These are phyloP conservation scores for Rhizomucor miehei DNA, from an alignment of 371 early-diverging fungal species.

Conservation along the genomic window DNA sequence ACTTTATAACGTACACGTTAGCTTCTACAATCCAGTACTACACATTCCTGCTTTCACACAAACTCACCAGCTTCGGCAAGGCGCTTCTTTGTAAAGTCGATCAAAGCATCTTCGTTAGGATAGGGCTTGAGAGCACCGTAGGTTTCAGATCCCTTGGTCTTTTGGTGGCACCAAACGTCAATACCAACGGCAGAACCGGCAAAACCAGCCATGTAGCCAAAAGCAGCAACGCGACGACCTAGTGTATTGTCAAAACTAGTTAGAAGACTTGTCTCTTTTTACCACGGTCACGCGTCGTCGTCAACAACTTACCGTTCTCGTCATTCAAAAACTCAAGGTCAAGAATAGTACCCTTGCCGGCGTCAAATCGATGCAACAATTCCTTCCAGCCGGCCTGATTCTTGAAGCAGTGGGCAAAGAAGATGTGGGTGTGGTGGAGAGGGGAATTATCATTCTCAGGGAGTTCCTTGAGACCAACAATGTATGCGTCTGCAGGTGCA, in stretches of 20 bases:
- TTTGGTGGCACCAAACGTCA: conserved; percentile 90
- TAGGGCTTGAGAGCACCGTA: conserved; percentile 81
- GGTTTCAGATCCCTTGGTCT: conserved; percentile 34
- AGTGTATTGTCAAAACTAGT: neutral
- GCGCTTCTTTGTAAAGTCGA: conserved; percentile 68
- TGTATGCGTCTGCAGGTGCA: conserved; percentile 86
- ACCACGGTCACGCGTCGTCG: conserved; percentile 1
- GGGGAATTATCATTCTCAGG: conserved; percentile 91
- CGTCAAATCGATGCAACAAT: conserved; percentile 78
- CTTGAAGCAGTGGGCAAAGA: conserved; percentile 98
- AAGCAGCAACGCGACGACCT: conserved; percentile 91
- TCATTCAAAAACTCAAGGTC: conserved; percentile 94
- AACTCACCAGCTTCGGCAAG: conserved; percentile 65
- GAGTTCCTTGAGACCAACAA: conserved; percentile 95
- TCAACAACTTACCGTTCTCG: conserved; percentile 49
- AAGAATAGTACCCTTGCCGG: conserved; percentile 85
- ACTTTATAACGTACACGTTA: conserved; percentile 18
- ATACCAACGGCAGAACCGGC: conserved; percentile 92
- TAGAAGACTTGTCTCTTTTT: neutral
- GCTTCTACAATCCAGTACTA: neutral
- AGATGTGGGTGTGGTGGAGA: conserved; percentile 93
- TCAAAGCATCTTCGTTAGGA: conserved; percentile 80
- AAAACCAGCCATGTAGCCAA: conserved; percentile 96
- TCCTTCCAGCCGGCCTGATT: conserved; percentile 93
- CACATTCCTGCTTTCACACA: neutral